Evolutionary conservation across 768 basidiomycete genomes (phyloP).

Genomic region (Tulasnella sp.): DNA sequence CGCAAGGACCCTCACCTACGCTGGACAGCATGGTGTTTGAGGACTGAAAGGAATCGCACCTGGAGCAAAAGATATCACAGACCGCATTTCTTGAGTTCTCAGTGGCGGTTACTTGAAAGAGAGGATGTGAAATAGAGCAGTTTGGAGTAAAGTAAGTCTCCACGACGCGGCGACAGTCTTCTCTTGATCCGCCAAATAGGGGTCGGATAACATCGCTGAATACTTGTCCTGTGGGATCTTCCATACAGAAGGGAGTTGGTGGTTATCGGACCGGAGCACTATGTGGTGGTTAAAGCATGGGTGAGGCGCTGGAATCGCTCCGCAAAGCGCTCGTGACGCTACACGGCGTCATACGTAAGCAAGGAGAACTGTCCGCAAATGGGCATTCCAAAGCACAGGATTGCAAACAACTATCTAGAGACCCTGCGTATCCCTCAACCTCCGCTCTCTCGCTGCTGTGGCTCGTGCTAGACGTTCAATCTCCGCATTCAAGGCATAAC

Average conservation of each 20-base stretch:
- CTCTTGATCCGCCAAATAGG: conserved; percentile 1
- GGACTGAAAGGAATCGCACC: conserved; percentile 1
- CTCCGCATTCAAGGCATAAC: conserved; percentile 87
- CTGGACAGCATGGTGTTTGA: neutral
- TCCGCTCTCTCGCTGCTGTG: conserved; percentile 60
- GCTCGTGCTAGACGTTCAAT: conserved; percentile 73
- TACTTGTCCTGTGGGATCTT: conserved; percentile 20
- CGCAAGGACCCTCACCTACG: neutral
- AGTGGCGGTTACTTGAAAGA: conserved; percentile 9
- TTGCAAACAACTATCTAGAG: conserved; percentile 1
- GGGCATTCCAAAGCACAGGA: neutral
- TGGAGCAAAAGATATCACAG: conserved; percentile 9
- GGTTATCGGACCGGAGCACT: neutral
- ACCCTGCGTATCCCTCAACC: conserved; percentile 46
- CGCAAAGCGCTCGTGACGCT: neutral
- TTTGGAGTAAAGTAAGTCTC: conserved; percentile 6
- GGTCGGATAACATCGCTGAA: conserved; percentile 10
- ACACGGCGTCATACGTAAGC: neutral
- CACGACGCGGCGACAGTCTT: conserved; percentile 1
- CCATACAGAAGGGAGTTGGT: neutral
- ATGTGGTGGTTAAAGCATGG: neutral
- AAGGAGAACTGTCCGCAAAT: neutral
- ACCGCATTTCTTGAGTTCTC: conserved; percentile 1
- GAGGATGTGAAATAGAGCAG: conserved; percentile 15
- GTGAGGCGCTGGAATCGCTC: neutral